These are phyloP conservation scores for Linnemannia hyalina DNA, from an alignment of 192 early-diverging fungal species.

Conservation along the genomic window DNA sequence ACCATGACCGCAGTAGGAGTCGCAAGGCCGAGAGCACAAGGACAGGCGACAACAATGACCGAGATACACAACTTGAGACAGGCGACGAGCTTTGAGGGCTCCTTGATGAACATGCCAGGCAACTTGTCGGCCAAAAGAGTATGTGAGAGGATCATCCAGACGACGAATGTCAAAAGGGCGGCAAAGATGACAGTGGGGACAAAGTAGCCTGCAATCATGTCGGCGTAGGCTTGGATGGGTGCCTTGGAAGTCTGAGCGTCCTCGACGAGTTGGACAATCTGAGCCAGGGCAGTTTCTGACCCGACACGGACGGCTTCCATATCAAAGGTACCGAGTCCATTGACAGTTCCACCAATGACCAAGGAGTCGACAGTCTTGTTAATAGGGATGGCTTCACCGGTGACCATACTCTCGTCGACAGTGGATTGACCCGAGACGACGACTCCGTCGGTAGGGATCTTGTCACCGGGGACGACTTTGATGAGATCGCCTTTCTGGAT, in stretches of 20 bases:
- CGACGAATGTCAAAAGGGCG: constrained; percentile 75
- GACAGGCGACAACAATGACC: constrained; percentile 95
- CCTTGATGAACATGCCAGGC: constrained; percentile 55
- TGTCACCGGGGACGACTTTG: constrained; percentile 91
- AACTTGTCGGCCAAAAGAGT: constrained; percentile 40
- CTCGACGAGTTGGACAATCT: constrained; percentile 92
- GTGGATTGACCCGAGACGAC: constrained; percentile 79
- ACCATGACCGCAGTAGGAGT: constrained; percentile 99
- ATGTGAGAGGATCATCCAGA: constrained; percentile 76
- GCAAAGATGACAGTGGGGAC: constrained; percentile 86
- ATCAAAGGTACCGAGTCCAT: constrained; percentile 85
- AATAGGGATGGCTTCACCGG: constrained; percentile 89
- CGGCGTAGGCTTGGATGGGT: constrained; percentile 93
- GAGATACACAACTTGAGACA: constrained; percentile 89
- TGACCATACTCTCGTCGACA: constrained; percentile 94
- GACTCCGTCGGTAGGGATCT: constrained; percentile 89
- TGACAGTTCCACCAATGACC: constrained; percentile 94
- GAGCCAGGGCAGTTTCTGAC: constrained; percentile 86
- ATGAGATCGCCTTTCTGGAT: constrained; percentile 86
- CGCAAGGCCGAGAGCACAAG: constrained; percentile 94
- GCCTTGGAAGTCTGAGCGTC: constrained; percentile 94
- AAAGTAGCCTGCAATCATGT: constrained; percentile 89
- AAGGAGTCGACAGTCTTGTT: constrained; percentile 68
- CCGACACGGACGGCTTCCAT: constrained; percentile 89
- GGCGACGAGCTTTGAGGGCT: constrained; percentile 75